A percentile compares a stretch with the other conserved stretches of the same genome.
Conservation (phyloP, 2,329 filamentous ascomycete genomes). For the Phaeosphaeriaceae sp. region DNA sequence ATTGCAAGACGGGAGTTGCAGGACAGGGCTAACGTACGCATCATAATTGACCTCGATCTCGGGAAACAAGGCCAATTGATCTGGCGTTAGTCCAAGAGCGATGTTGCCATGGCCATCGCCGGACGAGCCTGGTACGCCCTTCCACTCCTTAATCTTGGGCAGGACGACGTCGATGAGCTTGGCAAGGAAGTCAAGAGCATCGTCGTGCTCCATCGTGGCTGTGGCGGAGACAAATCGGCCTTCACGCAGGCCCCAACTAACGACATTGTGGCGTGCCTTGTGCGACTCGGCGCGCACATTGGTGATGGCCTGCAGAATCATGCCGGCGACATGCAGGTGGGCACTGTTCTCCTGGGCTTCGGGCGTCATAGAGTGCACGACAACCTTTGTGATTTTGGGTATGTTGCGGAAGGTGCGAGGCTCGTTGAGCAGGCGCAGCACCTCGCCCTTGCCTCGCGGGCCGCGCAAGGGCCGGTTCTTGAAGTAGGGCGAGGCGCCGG, state of each 20-base stretch:
- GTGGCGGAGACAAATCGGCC: constrained; percentile 79
- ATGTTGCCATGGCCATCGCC: constrained; percentile 92
- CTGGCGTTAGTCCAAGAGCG: constrained; percentile 76
- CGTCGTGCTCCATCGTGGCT: constrained; percentile 76
- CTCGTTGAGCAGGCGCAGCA: constrained; percentile 71
- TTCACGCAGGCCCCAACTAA: constrained; percentile 75
- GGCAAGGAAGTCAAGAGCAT: constrained; percentile 88
- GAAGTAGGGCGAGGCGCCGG: constrained; percentile 91
- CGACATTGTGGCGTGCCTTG: constrained; percentile 72
- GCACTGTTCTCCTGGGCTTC: constrained; percentile 73
- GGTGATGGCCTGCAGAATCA: constrained; percentile 84
- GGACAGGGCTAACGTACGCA: constrained; percentile 65
- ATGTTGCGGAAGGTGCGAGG: constrained; percentile 81
- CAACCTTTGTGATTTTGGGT: constrained; percentile 80
- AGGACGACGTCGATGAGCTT: constrained; percentile 90
- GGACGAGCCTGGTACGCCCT: constrained; percentile 75
- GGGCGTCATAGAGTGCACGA: constrained; percentile 77
- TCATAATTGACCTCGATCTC: constrained; percentile 96
- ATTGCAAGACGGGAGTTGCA: background rate
- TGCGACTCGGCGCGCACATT: constrained; percentile 76
- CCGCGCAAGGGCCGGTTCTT: constrained; percentile 86
- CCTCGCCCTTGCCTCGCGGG: constrained; percentile 77
- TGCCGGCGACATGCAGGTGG: constrained; percentile 80
- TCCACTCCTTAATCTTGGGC: constrained; percentile 96
- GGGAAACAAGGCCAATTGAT: constrained; percentile 83